These are phyloP conservation scores for Pyrrhoderma noxium DNA, from an alignment of 1,284 basidiomycete genomes.

Conservation along the genomic window DNA sequence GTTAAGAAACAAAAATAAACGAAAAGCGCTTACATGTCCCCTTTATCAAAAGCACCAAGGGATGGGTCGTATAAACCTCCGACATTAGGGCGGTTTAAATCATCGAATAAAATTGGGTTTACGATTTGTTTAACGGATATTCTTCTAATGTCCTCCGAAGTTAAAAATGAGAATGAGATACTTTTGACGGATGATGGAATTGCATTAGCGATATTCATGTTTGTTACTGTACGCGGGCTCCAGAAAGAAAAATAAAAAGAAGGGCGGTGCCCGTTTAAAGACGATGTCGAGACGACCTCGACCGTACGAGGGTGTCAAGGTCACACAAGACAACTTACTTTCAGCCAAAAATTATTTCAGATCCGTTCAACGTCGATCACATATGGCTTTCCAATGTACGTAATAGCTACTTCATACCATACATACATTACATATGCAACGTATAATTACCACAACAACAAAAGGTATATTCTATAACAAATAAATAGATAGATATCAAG, in stretches of 20 bases:
- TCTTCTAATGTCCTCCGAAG: conserved; percentile 82
- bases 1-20: not conserved
- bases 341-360: conserved; percentile 7
- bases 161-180: conserved; percentile 93
- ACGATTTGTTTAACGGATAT: conserved; percentile 97
- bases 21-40: conserved; percentile 70
- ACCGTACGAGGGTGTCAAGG: too few species aligned
- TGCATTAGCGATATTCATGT: conserved; percentile 91
- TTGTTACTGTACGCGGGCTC: conserved; percentile 19
- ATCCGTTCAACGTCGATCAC: too few species aligned
- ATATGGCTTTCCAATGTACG: too few species aligned
- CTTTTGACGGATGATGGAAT: conserved; percentile 79
- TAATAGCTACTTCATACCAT: too few species aligned
- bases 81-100: conserved; percentile 84
- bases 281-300: too few species aligned
- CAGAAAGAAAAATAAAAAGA: not conserved
- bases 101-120: conserved; percentile 91
- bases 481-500: conserved; percentile 18
- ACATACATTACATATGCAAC: too few species aligned
- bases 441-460: too few species aligned
- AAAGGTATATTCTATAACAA: too few species aligned
- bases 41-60: conserved; percentile 82
- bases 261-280: too few species aligned
- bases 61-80: conserved; percentile 96
- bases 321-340: too few species aligned